These are phyloP conservation scores for Daldinia concentrica DNA, from an alignment of 495 filamentous ascomycete genomes.

Conservation along the genomic window DNA sequence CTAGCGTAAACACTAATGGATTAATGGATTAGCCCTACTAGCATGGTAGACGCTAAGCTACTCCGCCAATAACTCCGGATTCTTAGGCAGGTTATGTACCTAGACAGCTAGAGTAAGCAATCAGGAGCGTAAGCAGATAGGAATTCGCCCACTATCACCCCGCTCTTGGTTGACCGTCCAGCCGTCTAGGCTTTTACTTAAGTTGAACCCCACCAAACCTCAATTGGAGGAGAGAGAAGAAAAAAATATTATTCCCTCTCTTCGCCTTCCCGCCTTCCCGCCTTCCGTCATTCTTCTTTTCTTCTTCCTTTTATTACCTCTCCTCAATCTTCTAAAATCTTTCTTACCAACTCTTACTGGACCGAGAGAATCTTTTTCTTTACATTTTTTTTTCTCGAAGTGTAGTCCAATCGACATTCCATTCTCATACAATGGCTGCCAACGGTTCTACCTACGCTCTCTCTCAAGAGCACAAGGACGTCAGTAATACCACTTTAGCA, in stretches of 20 bases:
- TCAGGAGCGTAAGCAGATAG: slow-evolving; percentile 12
- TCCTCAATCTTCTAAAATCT: neutral
- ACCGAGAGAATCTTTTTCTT: slow-evolving; percentile 3
- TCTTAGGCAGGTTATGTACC: neutral
- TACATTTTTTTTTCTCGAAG: neutral
- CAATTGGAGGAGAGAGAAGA: slow-evolving; percentile 16
- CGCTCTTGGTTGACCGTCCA: slow-evolving; percentile 14
- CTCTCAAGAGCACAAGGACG: slow-evolving; percentile 86
- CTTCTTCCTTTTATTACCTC: neutral
- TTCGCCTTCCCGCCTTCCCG: neutral
- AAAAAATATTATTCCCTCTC: slow-evolving; percentile 21
- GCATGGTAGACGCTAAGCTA: slow-evolving; percentile 5
- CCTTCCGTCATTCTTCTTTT: slow-evolving; percentile 5
- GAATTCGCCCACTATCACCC: slow-evolving; percentile 26
- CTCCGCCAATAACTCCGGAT: slow-evolving; percentile 39
- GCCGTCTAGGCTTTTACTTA: slow-evolving; percentile 12
- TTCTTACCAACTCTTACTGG: neutral
- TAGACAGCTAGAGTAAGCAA: neutral
- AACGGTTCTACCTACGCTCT: slow-evolving; percentile 75
- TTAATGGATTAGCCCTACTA: neutral
- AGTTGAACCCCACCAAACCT: slow-evolving; percentile 37
- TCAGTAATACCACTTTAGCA: slow-evolving; percentile 56
- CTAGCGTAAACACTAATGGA: slow-evolving; percentile 4
- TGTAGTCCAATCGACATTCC: slow-evolving; percentile 10
- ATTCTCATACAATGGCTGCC: slow-evolving; percentile 49